Evolutionary conservation across 1,139 yeast genomes (phyloP).

Genomic region (Hansenula anomala): DNA sequence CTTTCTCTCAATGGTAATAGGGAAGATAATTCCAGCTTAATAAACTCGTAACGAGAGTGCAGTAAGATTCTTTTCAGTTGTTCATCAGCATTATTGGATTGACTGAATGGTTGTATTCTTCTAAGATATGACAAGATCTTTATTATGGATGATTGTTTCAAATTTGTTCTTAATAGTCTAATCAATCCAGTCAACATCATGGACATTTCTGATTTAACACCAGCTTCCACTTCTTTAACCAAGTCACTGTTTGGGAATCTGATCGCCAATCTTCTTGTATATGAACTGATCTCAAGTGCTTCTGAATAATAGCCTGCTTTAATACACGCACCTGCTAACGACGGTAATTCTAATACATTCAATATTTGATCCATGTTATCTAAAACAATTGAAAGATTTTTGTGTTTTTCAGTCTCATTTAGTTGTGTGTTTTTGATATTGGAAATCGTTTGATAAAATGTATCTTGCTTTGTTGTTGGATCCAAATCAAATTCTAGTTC

Average conservation of each 20-base stretch:
- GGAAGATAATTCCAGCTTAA: constrained; percentile 52
- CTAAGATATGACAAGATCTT: constrained; percentile 75
- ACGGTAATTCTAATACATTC: constrained; percentile 79
- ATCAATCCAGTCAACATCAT: constrained; percentile 67
- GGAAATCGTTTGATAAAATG: constrained; percentile 27
- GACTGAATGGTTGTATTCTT: constrained; percentile 50
- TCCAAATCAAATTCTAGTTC: constrained; percentile 17
- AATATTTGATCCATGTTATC: constrained; percentile 67
- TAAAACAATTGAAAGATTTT: constrained; percentile 39
- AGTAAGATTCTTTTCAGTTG: constrained; percentile 44
- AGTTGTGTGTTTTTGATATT: constrained; percentile 19
- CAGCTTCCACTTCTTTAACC: constrained; percentile 50
- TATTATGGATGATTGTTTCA: constrained; percentile 71
- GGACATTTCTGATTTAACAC: constrained; percentile 52
- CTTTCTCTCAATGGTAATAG: constrained; percentile 48
- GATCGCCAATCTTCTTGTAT: constrained; percentile 60
- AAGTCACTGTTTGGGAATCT: constrained; percentile 63
- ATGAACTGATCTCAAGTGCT: constrained; percentile 73
- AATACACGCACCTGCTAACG: constrained; percentile 78
- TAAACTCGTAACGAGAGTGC: constrained; percentile 56
- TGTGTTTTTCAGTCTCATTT: constrained; percentile 14
- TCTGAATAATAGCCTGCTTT: constrained; percentile 85
- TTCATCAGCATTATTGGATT: constrained; percentile 21
- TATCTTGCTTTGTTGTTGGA: constrained; percentile 22
- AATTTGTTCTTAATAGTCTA: constrained; percentile 64